Evolutionary conservation across 345 rosid species (phyloP), one percentile per base, ranked within the genome.

Genomic region (Aegle marmelos): DNA sequence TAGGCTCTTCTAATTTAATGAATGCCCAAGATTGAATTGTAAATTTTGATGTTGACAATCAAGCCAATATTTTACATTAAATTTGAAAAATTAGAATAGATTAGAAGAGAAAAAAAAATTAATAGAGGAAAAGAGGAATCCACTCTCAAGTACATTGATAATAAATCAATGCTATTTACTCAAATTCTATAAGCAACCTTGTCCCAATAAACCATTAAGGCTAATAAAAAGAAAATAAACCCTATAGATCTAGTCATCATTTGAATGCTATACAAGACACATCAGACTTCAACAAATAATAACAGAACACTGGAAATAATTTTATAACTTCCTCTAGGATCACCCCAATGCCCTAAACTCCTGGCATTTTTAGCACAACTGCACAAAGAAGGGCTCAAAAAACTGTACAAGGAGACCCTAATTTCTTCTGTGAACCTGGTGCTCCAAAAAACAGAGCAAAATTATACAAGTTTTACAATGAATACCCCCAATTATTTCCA

Each of bases 401-500:
- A 75, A 63, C 75, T 76, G 78, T 79, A 76, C 85, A 82, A 27
- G 5, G 41, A 82, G 79, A 63, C 68, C 79, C 85, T 70, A 72
- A 30, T 71, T 76, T 76, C 34, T 67, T 30, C 56, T 34, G 33
- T n/a, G 7, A 17, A 66, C 56, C 65, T 70, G 21, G 27, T 25
- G 70, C 69, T 74, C 75, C 37, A 0, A 78, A 30, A 39, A 16
- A 24, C 61, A 34, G 54, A 74, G 65, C 74, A 68, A 68, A 67
- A 66, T 77, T 56, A 57, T 57, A 59, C 57, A 78, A 65, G 68
- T 13, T 61, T 62, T 69, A 25, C 73, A 69, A 69, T 36, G 61
- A 61, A 61, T 67, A 28, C 31, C 69, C 75, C 50, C 62, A 48
- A 62, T 59, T 71, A 73, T 73, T 78, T 71, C 76, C 62, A 77